A percentile compares a stretch with the other conserved stretches of the same genome.
These are phyloP conservation scores for Pythium dissimile DNA, from an alignment of 352 stramenopile genomes.

Conservation along the genomic window DNA sequence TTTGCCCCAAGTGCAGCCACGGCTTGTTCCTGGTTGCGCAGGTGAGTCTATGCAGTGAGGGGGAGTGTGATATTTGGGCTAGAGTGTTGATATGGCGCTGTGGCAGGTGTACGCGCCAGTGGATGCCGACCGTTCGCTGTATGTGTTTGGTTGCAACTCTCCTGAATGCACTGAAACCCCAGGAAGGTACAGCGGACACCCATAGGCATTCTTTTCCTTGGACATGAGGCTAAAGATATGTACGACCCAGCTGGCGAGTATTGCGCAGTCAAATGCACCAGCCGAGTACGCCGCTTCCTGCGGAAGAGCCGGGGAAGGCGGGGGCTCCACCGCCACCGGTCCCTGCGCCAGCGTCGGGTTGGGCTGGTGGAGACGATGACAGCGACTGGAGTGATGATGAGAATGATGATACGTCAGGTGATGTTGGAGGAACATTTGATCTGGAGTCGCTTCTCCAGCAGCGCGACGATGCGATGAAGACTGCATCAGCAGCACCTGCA, in stretches of 20 bases:
- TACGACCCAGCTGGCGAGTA: slow-evolving; percentile 55
- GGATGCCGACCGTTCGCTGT: slow-evolving; percentile 67
- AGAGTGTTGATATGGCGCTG: not conserved
- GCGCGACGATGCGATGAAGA: slow-evolving; percentile 63
- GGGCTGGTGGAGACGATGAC: slow-evolving; percentile 35
- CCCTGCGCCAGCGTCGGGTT: slow-evolving; percentile 4
- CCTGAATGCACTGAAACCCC: slow-evolving; percentile 54
- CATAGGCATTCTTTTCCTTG: not conserved
- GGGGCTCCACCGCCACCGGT: not conserved
- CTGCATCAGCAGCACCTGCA: not conserved
- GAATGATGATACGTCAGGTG: slow-evolving; percentile 23
- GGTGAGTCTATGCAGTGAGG: slow-evolving; percentile 16
- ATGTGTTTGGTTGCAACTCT: slow-evolving; percentile 85
- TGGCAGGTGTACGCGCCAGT: slow-evolving; percentile 74
- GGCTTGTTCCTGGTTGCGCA: slow-evolving; percentile 65
- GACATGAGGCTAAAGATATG: no score
- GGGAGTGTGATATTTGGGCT: not conserved
- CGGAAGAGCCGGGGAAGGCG: not conserved
- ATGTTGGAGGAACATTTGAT: slow-evolving; percentile 29
- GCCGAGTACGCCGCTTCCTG: not conserved
- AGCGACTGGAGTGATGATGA: slow-evolving; percentile 74
- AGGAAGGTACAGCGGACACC: slow-evolving; percentile 30
- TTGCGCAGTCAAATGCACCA: slow-evolving; percentile 51
- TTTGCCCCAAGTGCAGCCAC: slow-evolving; percentile 56
- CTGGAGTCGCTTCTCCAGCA: slow-evolving; percentile 66